These are phyloP conservation scores for Didymella lethalis DNA, from an alignment of 2,329 filamentous ascomycete genomes.

Conservation along the genomic window DNA sequence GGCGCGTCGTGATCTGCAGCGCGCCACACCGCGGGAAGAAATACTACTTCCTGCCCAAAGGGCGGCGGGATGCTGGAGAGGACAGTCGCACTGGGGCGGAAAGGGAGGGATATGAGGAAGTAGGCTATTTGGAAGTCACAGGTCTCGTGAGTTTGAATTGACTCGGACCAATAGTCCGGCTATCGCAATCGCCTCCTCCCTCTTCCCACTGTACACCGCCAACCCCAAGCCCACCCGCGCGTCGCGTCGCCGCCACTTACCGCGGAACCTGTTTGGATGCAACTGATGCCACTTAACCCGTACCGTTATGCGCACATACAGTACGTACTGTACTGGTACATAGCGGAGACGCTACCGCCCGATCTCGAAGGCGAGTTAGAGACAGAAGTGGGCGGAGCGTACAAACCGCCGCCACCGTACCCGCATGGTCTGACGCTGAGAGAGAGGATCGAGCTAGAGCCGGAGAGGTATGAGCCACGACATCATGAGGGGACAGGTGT, in stretches of 20 bases:
- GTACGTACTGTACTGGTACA: slow-evolving; percentile 59
- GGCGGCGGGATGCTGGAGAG: slow-evolving; percentile 57
- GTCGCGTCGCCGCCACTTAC: slow-evolving; percentile 36
- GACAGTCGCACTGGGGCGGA: slow-evolving; percentile 54
- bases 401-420: slow-evolving; percentile 51
- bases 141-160: too few relatives aligned
- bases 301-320: slow-evolving; percentile 35
- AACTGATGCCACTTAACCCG: slow-evolving; percentile 48
- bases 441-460: slow-evolving; percentile 52
- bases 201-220: slow-evolving; percentile 54
- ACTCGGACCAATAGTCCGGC: slow-evolving; percentile 47
- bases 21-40: slow-evolving; percentile 42
- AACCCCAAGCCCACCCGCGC: slow-evolving; percentile 52
- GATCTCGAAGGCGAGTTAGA: slow-evolving; percentile 40
- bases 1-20: slow-evolving; percentile 59
- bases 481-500: slow-evolving; percentile 59
- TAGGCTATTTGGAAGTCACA: slow-evolving; percentile 20
- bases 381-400: slow-evolving; percentile 37
- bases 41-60: slow-evolving; percentile 61
- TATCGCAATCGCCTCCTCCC: slow-evolving; percentile 60
- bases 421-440: slow-evolving; percentile 47
- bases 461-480: slow-evolving; percentile 54
- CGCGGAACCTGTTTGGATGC: slow-evolving; percentile 57
- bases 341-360: slow-evolving; percentile 57
- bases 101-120: slow-evolving; percentile 61